Base-by-base conservation (phyloP, 768 basidiomycete species). In the Terana coerulea region DNA sequence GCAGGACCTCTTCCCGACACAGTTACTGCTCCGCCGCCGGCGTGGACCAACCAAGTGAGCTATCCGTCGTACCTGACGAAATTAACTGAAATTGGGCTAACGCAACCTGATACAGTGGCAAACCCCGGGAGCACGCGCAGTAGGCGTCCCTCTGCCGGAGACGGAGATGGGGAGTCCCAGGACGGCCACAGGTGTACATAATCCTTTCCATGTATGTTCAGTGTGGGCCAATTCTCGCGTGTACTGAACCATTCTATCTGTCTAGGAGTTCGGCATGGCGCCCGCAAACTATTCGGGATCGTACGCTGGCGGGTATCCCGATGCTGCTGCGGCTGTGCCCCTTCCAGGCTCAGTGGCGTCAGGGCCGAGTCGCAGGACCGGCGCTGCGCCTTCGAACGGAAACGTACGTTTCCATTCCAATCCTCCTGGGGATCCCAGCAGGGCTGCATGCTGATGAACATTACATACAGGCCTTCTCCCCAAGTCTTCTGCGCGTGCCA, bases 1-100 rank as follows among this genome's bases (percentile, higher is more conserved):
- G 74, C 84, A 51, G 86, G 86, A 4, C 84, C 84, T 41, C 63
- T 87, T 14, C 85, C 83, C 3, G 66, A 71, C 40, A 51, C 36
- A n/a, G n/a, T n/a, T n/a, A n/a, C n/a, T n/a, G n/a, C n/a, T n/a
- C n/a, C n/a, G n/a, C n/a, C n/a, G n/a, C n/a, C n/a, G n/a, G n/a
- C n/a, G n/a, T n/a, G n/a, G n/a, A n/a, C n/a, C n/a, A n/a, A n/a
- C n/a, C n/a, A n/a, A n/a, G n/a, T n/a, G n/a, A n/a, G n/a, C n/a
- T n/a, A n/a, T n/a, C n/a, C n/a, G n/a, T 35, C n/a, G n/a, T n/a
- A n/a, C n/a, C n/a, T n/a, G n/a, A n/a, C n/a, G n/a, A n/a, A n/a
- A n/a, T n/a, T n/a, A n/a, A n/a, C n/a, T n/a, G n/a, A n/a, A n/a
- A n/a, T n/a, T n/a, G n/a, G n/a, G n/a, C n/a, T n/a, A n/a, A n/a